Conservation (phyloP, 345 rosid genomes). For the Kernera saxatilis region DNA sequence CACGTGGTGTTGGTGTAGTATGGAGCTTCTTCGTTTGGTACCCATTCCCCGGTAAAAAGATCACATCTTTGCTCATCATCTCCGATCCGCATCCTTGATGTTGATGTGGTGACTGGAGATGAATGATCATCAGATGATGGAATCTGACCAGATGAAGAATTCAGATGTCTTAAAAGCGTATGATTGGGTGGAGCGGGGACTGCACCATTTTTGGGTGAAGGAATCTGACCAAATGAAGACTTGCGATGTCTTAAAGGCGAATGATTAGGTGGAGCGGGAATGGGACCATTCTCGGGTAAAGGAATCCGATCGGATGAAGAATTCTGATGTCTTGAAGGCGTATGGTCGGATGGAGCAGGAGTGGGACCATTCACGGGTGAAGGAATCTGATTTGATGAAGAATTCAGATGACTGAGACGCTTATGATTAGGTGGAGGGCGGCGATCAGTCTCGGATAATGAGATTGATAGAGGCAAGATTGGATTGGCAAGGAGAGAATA, state of each 20-base stretch:
- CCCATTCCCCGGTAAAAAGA: constrained; percentile 79
- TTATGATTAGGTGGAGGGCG: not conserved
- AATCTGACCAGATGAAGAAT: not conserved
- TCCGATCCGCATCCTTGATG: not conserved
- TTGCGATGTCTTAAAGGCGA: not conserved
- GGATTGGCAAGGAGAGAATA: constrained; percentile 19
- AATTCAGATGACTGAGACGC: not conserved
- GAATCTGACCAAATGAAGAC: not conserved
- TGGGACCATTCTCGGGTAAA: not conserved
- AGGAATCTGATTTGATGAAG: not conserved
- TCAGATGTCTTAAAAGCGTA: not conserved
- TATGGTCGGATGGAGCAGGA: not conserved
- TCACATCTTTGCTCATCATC: constrained; percentile 42
- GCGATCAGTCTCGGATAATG: not conserved
- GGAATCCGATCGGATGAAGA: not conserved
- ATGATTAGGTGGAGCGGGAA: not conserved
- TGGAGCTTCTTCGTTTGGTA: constrained; percentile 56
- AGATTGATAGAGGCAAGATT: constrained; percentile 3
- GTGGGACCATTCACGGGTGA: not conserved
- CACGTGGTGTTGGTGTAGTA: constrained; percentile 80
- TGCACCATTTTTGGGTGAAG: not conserved
- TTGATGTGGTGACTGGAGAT: not conserved
- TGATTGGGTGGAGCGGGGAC: not conserved
- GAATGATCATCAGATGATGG: constrained; percentile 12
- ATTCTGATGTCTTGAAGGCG: not conserved